These are phyloP conservation scores for Phytophthora citrophthora DNA, from an alignment of 352 stramenopile genomes.

Conservation along the genomic window DNA sequence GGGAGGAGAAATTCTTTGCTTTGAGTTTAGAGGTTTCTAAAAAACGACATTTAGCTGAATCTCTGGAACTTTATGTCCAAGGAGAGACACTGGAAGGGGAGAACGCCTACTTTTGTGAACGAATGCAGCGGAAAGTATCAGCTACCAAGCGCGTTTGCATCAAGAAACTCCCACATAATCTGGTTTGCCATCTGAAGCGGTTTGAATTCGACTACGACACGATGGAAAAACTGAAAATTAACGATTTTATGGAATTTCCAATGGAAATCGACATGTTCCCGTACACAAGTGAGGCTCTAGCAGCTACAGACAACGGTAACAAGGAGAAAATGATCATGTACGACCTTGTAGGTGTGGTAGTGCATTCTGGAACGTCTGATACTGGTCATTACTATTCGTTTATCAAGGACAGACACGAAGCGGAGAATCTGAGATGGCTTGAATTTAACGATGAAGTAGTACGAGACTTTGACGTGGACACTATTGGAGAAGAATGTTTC, in stretches of 20 bases:
- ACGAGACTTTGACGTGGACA: constrained; percentile 73
- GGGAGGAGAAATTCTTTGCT: constrained; percentile 87
- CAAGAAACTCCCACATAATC: constrained; percentile 73
- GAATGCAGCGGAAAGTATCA: constrained; percentile 69
- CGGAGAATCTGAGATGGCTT: constrained; percentile 64
- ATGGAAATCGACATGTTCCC: constrained; percentile 90
- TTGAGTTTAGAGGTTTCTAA: constrained; percentile 84
- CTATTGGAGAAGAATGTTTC: constrained; percentile 90
- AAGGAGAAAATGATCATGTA: constrained; percentile 60
- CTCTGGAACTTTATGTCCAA: constrained; percentile 72
- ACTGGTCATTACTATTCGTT: constrained; percentile 96
- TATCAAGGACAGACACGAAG: constrained; percentile 75
- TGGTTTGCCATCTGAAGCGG: constrained; percentile 87
- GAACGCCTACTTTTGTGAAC: constrained; percentile 84
- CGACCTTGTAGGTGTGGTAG: constrained; percentile 91
- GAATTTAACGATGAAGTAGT: constrained; percentile 95
- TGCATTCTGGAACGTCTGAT: constrained; percentile 93
- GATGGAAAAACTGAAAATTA: constrained; percentile 91
- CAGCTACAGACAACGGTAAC: constrained; percentile 5
- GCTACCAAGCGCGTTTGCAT: constrained; percentile 87
- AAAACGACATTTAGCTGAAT: constrained; percentile 67
- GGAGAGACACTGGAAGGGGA: constrained; percentile 78
- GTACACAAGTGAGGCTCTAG: constrained; percentile 83
- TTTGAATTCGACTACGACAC: constrained; percentile 92
- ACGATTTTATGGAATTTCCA: constrained; percentile 87